These are phyloP conservation scores for Yamadazyma membranifaciens DNA, from an alignment of 1,139 yeast species.

Conservation along the genomic window DNA sequence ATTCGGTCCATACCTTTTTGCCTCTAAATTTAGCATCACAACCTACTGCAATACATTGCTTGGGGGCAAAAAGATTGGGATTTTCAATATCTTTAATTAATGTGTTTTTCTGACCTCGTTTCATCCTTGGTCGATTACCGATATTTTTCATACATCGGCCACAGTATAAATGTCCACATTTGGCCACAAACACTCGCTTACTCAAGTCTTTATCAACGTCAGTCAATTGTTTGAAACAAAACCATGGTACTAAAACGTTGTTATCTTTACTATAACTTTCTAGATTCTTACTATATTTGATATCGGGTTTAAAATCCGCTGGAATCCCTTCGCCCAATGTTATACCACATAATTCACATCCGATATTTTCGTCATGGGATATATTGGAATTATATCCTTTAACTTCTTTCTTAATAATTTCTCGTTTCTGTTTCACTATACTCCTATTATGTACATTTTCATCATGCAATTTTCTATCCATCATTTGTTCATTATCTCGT, in stretches of 20 bases:
- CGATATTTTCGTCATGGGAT: slow-evolving; percentile 27
- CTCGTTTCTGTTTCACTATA: slow-evolving; percentile 28
- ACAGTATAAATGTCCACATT: slow-evolving; percentile 86
- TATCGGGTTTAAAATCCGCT: slow-evolving; percentile 38
- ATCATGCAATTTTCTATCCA: slow-evolving; percentile 31
- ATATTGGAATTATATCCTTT: slow-evolving; percentile 41
- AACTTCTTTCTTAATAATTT: slow-evolving; percentile 21
- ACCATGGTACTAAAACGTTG: slow-evolving; percentile 62
- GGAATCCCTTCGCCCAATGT: slow-evolving; percentile 73
- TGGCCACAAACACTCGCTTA: slow-evolving; percentile 63
- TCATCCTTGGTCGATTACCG: slow-evolving; percentile 34
- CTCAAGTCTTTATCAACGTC: slow-evolving; percentile 61
- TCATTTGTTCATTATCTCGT: slow-evolving; percentile 36
- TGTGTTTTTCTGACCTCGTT: slow-evolving; percentile 13
- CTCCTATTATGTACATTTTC: slow-evolving; percentile 34
- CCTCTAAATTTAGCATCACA: slow-evolving; percentile 40
- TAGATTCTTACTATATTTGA: slow-evolving; percentile 26
- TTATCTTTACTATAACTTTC: slow-evolving; percentile 28
- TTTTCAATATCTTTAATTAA: slow-evolving; percentile 33
- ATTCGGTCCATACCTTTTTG: slow-evolving; percentile 34
- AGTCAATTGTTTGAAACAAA: slow-evolving; percentile 48
- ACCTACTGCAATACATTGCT: slow-evolving; percentile 40
- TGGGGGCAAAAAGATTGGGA: slow-evolving; percentile 49
- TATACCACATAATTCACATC: slow-evolving; percentile 72
- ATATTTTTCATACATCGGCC: slow-evolving; percentile 76